Evolutionary conservation across 805 yeast species (phyloP).

Genomic region (Zygotorulaspora danielsina): DNA sequence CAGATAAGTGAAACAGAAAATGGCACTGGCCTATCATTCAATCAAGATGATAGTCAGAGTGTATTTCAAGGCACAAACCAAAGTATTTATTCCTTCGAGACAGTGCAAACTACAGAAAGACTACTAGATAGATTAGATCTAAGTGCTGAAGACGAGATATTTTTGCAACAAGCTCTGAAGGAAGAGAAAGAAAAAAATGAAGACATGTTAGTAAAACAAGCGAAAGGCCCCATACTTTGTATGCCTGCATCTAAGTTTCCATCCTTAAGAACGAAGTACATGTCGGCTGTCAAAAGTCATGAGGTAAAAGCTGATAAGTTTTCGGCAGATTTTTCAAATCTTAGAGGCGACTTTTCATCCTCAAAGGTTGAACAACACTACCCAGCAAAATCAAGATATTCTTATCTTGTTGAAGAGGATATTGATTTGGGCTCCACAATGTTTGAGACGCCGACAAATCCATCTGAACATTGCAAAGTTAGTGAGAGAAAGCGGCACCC

Average conservation of each 20-base stretch:
- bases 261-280: slow-evolving; percentile 20
- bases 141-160: slow-evolving; percentile 31
- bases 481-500: not conserved
- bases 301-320: slow-evolving; percentile 2
- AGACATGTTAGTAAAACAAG: slow-evolving; percentile 3
- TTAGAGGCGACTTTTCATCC: slow-evolving; percentile 18
- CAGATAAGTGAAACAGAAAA: slow-evolving; percentile 1
- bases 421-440: slow-evolving; percentile 11
- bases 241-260: slow-evolving; percentile 36
- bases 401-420: slow-evolving; percentile 35
- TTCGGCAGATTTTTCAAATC: slow-evolving; percentile 6
- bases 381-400: slow-evolving; percentile 28
- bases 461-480: not conserved
- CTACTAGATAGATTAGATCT: slow-evolving; percentile 33
- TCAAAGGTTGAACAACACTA: slow-evolving; percentile 31
- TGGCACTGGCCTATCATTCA: not conserved
- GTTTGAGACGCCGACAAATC: not conserved
- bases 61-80: slow-evolving; percentile 13
- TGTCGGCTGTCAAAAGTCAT: slow-evolving; percentile 2
- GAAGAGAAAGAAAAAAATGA: slow-evolving; percentile 19
- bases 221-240: slow-evolving; percentile 22
- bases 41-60: slow-evolving; percentile 7
- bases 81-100: slow-evolving; percentile 30
- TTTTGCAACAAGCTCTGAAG: slow-evolving; percentile 28
- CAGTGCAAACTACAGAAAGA: slow-evolving; percentile 31